These are phyloP conservation scores for Trichosporon ovoides DNA, from an alignment of 1,284 basidiomycete genomes.

Conservation along the genomic window DNA sequence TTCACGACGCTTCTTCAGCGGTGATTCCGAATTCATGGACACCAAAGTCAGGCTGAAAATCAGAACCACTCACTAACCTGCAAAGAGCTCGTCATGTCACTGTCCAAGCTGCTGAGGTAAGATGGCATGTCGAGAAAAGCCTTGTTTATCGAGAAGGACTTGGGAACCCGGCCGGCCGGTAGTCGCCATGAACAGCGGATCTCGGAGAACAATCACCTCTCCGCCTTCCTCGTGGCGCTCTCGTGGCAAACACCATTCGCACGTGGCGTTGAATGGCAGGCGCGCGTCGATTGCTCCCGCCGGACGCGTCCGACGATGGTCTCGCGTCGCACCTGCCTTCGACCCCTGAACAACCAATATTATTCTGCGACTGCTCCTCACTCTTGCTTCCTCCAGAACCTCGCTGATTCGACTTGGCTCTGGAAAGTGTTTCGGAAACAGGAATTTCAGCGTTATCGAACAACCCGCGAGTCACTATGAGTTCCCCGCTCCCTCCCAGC, in stretches of 20 bases:
- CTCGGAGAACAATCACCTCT: background rate
- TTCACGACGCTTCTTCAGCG: no score
- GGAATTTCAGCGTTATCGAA: background rate
- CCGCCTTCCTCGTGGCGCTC: background rate
- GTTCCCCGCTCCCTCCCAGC: conserved; percentile 10
- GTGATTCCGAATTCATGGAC: no score
- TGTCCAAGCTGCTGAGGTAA: no score
- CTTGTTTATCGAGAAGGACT: no score
- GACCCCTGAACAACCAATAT: conserved; percentile 5
- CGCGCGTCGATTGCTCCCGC: background rate
- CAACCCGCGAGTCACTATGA: conserved; percentile 1
- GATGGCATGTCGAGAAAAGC: no score
- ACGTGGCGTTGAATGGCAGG: background rate
- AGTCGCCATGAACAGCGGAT: no score
- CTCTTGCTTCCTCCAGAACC: background rate
- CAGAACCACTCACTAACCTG: no score
- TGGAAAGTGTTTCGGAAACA: background rate
- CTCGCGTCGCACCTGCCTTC: background rate
- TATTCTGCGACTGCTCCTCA: background rate
- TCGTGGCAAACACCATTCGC: background rate
- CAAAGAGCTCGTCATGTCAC: no score
- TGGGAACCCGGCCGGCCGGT: no score
- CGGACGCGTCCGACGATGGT: background rate
- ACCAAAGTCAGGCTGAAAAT: no score
- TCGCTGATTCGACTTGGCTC: background rate